Conservation (phyloP, 2,329 filamentous ascomycete species). For the Chrysoporthe austroafricana region DNA sequence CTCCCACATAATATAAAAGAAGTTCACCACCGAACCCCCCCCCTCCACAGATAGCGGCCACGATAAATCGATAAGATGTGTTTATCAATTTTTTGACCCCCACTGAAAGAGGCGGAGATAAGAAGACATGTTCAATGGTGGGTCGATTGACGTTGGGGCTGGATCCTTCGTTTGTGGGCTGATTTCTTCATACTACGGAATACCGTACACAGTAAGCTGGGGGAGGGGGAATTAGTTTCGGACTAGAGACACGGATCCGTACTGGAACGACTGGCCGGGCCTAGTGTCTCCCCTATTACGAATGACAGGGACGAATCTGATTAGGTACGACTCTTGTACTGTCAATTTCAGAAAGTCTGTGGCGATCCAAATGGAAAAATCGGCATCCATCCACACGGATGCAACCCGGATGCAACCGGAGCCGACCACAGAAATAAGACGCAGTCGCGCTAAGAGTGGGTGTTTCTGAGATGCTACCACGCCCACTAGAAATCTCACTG, state of each 20-base stretch:
- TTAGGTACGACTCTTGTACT: neutral
- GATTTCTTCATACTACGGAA: neutral
- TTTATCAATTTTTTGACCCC: neutral
- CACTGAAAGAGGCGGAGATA: neutral
- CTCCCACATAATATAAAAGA: too few relatives aligned
- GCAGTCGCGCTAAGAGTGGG: neutral
- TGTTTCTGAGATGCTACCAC: neutral
- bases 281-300: neutral
- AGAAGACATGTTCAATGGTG: neutral
- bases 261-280: neutral
- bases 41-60: neutral
- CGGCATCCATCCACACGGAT: too few relatives aligned
- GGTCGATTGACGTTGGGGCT: neutral
- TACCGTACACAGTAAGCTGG: neutral
- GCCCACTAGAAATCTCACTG: neutral
- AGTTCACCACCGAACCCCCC: neutral
- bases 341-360: neutral
- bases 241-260: neutral
- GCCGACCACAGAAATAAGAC: neutral
- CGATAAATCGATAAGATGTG: neutral
- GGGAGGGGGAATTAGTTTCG: neutral
- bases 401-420: neutral
- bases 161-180: neutral
- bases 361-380: neutral
- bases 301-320: neutral